These are phyloP conservation scores for Cryptosporidium sp. DNA, from an alignment of 169 alveolate genomes.

Conservation along the genomic window DNA sequence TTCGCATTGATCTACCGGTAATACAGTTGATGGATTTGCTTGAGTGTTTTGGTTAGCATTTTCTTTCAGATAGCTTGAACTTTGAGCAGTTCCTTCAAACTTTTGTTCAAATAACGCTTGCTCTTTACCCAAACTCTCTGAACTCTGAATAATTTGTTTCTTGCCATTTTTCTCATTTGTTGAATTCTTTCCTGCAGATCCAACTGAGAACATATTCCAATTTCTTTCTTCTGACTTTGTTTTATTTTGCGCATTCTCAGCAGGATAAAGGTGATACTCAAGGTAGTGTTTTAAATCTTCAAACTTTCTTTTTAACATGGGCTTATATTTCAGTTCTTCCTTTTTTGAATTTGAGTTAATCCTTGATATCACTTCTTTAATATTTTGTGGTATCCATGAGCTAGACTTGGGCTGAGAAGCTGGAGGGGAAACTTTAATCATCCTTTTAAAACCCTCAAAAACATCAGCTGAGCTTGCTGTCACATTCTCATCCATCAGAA, in stretches of 20 bases:
- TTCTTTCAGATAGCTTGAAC: not conserved
- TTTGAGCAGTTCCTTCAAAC: not conserved
- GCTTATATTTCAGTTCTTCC: constrained; percentile 6
- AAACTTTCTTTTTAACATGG: constrained; percentile 13
- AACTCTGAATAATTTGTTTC: not conserved
- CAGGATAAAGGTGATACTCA: constrained; percentile 12
- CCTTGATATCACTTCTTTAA: constrained; percentile 51
- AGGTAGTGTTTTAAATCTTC: constrained; percentile 2
- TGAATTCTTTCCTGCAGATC: constrained; percentile 10
- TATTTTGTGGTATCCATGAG: constrained; percentile 56
- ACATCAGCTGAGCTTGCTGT: not conserved
- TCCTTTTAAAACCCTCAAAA: constrained; percentile 44
- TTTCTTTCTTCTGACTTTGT: constrained; percentile 13
- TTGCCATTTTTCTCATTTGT: not conserved
- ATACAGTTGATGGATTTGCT: not conserved
- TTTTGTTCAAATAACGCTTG: not conserved
- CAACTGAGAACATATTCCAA: not conserved
- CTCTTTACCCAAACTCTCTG: not conserved
- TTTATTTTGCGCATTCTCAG: not conserved
- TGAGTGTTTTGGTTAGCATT: constrained; percentile 14
- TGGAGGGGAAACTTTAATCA: constrained; percentile 5
- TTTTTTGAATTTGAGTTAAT: constrained; percentile 33
- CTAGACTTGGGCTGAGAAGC: not conserved
- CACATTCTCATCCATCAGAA: constrained; percentile 12
- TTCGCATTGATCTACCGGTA: constrained; percentile 17